phyloP scores from a whole-genome alignment of 768 basidiomycete species.

The Neoboletus brunneissimus region DNA sequence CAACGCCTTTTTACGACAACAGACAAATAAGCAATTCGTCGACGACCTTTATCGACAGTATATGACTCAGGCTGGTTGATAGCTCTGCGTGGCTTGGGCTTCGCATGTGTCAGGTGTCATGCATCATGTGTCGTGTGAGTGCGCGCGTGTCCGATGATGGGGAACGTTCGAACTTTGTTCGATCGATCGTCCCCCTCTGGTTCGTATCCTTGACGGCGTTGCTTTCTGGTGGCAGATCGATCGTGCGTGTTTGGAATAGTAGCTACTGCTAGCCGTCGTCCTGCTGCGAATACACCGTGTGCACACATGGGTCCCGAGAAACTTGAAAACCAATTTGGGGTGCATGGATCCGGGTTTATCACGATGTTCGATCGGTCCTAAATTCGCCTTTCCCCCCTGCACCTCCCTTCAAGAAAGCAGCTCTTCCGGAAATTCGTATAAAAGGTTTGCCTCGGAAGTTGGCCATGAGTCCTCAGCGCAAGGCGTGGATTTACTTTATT shows the following conservation, averaged over 20 bases:
- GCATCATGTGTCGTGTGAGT: not conserved
- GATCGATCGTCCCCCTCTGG: not conserved
- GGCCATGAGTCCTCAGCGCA: too few species aligned
- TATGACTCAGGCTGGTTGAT: conserved; percentile 20
- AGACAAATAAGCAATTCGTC: conserved; percentile 68
- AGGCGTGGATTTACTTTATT: too few species aligned
- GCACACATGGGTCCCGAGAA: too few species aligned
- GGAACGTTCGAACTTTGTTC: not conserved
- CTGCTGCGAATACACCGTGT: conserved; percentile 13
- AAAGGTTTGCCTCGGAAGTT: too few species aligned
- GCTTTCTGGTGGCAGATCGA: conserved; percentile 1
- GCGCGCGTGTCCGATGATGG: not conserved
- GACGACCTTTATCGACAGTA: conserved; percentile 61
- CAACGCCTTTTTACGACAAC: not conserved
- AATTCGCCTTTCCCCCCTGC: too few species aligned
- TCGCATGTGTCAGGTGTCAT: not conserved
- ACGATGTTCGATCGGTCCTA: too few species aligned
- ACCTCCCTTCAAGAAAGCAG: too few species aligned
- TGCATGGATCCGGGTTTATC: too few species aligned
- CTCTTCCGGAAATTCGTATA: too few species aligned
- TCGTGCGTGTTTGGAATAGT: conserved; percentile 4
- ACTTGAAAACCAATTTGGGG: too few species aligned
- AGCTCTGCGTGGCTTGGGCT: not conserved
- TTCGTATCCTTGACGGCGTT: not conserved
- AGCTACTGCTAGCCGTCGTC: conserved; percentile 7